Percentiles rank a stretch among this genome's conserved stretches.
Conservation (phyloP, 495 filamentous ascomycete genomes). For the Aspergillus carlsbadensis region DNA sequence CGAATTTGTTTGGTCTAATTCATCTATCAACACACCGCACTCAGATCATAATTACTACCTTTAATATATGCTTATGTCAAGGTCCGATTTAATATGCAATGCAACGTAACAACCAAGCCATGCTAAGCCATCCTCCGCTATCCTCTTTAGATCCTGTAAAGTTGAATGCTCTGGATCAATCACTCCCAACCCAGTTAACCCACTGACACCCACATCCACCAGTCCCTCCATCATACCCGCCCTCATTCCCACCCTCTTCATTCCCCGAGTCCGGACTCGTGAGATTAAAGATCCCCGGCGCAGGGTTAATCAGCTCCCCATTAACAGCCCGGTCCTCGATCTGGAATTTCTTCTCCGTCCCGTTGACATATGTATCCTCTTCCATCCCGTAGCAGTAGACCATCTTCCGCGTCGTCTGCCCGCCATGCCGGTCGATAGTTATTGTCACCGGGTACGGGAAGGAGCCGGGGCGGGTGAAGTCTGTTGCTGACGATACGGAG, state of each 20-base stretch:
- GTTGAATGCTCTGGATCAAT: too few relatives aligned
- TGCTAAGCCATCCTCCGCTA: too few relatives aligned
- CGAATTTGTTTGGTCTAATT: too few relatives aligned
- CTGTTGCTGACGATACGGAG: constrained; percentile 47
- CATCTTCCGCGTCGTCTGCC: constrained; percentile 58
- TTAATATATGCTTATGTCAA: too few relatives aligned
- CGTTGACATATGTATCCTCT: constrained; percentile 49
- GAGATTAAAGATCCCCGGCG: constrained; percentile 45
- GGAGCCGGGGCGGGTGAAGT: constrained; percentile 62
- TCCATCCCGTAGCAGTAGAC: constrained; percentile 68
- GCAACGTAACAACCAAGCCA: too few relatives aligned
- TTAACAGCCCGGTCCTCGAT: constrained; percentile 58
- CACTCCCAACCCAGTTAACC: constrained; percentile 22
- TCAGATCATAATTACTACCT: background rate
- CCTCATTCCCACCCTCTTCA: background rate
- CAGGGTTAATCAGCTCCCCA: constrained; percentile 60
- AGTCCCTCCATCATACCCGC: constrained; percentile 23
- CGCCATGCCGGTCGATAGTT: constrained; percentile 78
- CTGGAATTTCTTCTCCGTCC: constrained; percentile 52
- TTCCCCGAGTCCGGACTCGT: constrained; percentile 21
- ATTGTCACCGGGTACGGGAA: constrained; percentile 88
- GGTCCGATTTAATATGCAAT: too few relatives aligned
- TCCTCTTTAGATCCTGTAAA: too few relatives aligned
- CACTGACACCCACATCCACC: constrained; percentile 25
- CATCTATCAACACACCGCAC: too few relatives aligned